Conservation (phyloP, 1,284 basidiomycete genomes). For the Sutorius eximius region DNA sequence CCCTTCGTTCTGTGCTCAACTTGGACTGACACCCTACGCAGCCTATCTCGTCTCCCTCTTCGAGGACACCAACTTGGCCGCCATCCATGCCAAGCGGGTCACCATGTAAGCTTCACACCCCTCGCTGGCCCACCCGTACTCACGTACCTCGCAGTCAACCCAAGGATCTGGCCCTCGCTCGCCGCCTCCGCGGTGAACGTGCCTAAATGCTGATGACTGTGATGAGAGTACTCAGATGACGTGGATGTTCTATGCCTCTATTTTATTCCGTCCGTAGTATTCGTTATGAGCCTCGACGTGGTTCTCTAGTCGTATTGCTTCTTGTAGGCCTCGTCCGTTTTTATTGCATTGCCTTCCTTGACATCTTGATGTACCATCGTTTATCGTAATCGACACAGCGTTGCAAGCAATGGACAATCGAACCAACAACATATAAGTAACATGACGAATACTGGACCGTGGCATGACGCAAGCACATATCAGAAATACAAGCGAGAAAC, state of each 20-base stretch:
- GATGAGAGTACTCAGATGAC: neutral
- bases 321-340: neutral
- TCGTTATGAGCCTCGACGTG: neutral
- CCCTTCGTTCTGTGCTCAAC: neutral
- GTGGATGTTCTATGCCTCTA: neutral
- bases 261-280: neutral
- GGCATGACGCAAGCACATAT: slow-evolving; percentile 11
- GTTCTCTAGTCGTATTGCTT: neutral
- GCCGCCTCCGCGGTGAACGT: slow-evolving; percentile 36
- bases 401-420: neutral
- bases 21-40: slow-evolving; percentile 11
- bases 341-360: neutral
- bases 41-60: slow-evolving; percentile 71
- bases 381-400: neutral
- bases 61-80: slow-evolving; percentile 59
- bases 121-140: slow-evolving; percentile 2
- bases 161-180: slow-evolving; percentile 59
- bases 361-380: too few relatives aligned
- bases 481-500: slow-evolving; percentile 1
- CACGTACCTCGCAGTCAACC: slow-evolving; percentile 29
- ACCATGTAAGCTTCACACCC: slow-evolving; percentile 37
- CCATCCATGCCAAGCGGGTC: slow-evolving; percentile 68
- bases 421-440: slow-evolving; percentile 20
- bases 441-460: slow-evolving; percentile 26
- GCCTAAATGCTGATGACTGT: slow-evolving; percentile 2